Conservation (phyloP, 169 alveolate genomes). For the Plasmodium vivax region DNA sequence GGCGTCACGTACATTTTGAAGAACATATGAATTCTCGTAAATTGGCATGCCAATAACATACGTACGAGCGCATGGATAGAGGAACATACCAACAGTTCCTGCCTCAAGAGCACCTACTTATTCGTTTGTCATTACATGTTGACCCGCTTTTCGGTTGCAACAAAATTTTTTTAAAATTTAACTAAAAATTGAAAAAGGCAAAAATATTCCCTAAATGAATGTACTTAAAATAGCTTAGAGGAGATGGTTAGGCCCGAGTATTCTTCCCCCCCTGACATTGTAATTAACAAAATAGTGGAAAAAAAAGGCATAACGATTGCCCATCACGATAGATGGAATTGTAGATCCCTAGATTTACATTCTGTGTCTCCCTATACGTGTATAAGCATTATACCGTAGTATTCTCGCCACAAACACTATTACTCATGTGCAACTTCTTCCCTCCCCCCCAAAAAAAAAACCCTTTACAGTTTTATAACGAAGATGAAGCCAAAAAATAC, state of each 20-base stretch:
- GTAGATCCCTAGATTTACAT: background rate
- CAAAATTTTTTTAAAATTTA: background rate
- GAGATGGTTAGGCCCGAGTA: slow-evolving; percentile 75
- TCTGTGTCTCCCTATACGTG: background rate
- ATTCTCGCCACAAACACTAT: background rate
- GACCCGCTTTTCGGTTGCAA: background rate
- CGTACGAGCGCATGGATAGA: background rate
- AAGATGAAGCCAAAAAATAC: slow-evolving; percentile 92
- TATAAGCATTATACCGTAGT: background rate
- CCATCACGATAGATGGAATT: background rate
- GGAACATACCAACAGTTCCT: background rate
- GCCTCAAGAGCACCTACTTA: background rate
- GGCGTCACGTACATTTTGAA: background rate
- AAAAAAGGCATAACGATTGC: background rate
- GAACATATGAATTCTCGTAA: background rate
- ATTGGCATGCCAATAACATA: background rate
- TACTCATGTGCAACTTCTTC: background rate
- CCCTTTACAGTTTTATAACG: slow-evolving; percentile 87
- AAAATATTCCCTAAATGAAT: background rate
- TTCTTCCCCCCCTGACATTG: slow-evolving; percentile 69
- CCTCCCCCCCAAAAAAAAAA: background rate
- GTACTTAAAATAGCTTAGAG: background rate
- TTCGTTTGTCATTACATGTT: background rate
- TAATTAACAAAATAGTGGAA: background rate
- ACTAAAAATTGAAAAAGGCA: background rate